phyloP scores from a whole-genome alignment of 1,284 basidiomycete species.

The Stereum hirsutum region DNA sequence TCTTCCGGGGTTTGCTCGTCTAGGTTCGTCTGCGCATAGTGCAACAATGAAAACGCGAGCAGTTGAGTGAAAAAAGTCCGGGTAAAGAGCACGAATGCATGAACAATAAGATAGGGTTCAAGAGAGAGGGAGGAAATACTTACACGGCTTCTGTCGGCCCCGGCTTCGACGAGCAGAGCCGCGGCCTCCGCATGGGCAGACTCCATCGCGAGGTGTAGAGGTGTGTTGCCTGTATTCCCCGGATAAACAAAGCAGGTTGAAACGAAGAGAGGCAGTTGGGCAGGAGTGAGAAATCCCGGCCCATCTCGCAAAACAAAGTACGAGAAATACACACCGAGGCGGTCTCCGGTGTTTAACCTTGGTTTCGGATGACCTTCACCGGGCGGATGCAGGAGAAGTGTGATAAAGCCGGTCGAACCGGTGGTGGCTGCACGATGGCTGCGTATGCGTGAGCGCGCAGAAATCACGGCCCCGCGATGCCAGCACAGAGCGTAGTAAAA shows the following conservation, averaged over 20 bases:
- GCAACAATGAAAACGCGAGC: neutral
- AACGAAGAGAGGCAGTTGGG: constrained; percentile 6
- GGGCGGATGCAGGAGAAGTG: constrained; percentile 68
- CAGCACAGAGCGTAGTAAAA: too few species aligned
- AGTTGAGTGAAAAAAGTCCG: neutral
- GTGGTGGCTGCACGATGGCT: constrained; percentile 93
- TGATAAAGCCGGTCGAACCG: constrained; percentile 81
- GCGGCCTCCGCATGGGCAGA: constrained; percentile 88
- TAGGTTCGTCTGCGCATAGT: constrained; percentile 51
- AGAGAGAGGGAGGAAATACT: constrained; percentile 20
- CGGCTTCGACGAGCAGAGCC: constrained; percentile 84
- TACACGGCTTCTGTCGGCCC: constrained; percentile 83
- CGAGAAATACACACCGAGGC: constrained; percentile 48
- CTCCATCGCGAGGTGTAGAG: constrained; percentile 93
- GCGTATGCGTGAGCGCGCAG: too few species aligned
- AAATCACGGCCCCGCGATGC: too few species aligned
- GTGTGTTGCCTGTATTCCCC: constrained; percentile 86
- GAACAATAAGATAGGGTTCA: too few species aligned
- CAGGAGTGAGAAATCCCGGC: constrained; percentile 4
- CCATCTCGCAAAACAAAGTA: neutral
- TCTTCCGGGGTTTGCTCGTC: constrained; percentile 82
- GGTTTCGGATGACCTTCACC: constrained; percentile 71
- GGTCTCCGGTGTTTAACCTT: constrained; percentile 79
- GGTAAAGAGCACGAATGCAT: constrained; percentile 3
- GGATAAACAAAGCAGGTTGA: too few species aligned